Base-by-base conservation (phyloP, 345 rosid genomes). In the Salix exigua region DNA sequence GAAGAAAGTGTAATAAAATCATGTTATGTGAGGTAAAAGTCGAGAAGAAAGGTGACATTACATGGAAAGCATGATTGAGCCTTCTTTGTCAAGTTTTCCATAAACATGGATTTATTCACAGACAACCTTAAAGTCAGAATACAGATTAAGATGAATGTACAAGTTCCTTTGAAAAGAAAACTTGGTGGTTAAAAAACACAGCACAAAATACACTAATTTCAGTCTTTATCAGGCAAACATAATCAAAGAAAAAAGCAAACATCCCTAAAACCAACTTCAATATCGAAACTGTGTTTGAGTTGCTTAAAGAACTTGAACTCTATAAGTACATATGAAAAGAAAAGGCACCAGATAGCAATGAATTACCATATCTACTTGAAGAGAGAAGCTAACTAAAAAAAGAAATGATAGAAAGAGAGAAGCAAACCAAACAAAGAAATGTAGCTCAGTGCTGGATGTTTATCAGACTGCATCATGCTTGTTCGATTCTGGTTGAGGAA, bases 401-500 rank as follows among this genome's bases (percentile, higher is more conserved):
- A 64, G 7, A 64, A 64, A 37, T 17, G 3, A 14, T 19, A 42
- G 30, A 51, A 66, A 70, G 33, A 23, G 64, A 53, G 13, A 64
- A 33, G 25, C 72, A 64, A 65, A 60, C 44, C 60, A 51, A 30
- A 70, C 55, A 51, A 7, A 66, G 66, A 55, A 17, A 50, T n/a
- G 33, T 28, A 60, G 58, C 31, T 60, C 40, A 51, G 55, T 18
- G 70, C 70, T 50, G 44, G 58, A 33, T 51, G 51, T 12, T 55
- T 40, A 26, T 13, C 6, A 9, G 73, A 64, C 70, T 71, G 30
- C 17, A 13, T 53, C 8, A 74, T 6, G 75, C 71, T 58, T 69
- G 68, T 58, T 73, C 23, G 58, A 68, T 73, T 75, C 48, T 37
- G 67, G 68, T 73, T 67, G 42, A 62, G 81, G 79, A 78, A 66